A percentile compares a stretch with the other conserved stretches of the same genome.
These are phyloP conservation scores for Nicotiana noctiflora DNA, from an alignment of 257 asterid species.

Conservation along the genomic window DNA sequence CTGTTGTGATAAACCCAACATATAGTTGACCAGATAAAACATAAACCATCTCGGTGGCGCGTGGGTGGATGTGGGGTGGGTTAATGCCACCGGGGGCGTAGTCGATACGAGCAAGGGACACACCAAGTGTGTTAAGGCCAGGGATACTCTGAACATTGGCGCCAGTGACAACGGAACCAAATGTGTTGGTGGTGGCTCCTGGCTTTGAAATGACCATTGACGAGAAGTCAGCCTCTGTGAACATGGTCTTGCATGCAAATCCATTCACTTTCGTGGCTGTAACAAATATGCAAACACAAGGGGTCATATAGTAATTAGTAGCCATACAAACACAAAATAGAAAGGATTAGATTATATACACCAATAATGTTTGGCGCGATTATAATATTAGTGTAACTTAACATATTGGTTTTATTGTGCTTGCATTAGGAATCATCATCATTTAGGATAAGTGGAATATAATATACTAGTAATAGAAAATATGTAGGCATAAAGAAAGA, in stretches of 20 bases:
- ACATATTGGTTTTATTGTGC: no score
- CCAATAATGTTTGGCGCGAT: no score
- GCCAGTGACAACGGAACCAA: constrained; percentile 53
- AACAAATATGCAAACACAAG: not conserved
- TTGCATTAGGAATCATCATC: no score
- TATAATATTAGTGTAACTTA: no score
- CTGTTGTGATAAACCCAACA: constrained; percentile 83
- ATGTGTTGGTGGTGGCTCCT: constrained; percentile 58
- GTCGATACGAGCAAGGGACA: constrained; percentile 67
- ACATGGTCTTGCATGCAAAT: constrained; percentile 44
- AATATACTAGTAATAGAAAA: no score
- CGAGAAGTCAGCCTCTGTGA: constrained; percentile 58
- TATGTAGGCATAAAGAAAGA: no score
- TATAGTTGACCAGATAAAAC: constrained; percentile 63
- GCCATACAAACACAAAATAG: no score
- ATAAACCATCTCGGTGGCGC: constrained; percentile 74
- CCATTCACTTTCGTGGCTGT: constrained; percentile 63
- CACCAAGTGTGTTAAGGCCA: constrained; percentile 84
- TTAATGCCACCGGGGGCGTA: constrained; percentile 75
- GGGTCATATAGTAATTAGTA: not conserved
- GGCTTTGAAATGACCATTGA: constrained; percentile 31
- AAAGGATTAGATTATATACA: no score
- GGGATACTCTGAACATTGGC: constrained; percentile 62
- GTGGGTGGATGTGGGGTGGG: constrained; percentile 88
- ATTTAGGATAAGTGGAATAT: no score